Conservation (phyloP, 345 rosid genomes). For the Populus nigra region DNA sequence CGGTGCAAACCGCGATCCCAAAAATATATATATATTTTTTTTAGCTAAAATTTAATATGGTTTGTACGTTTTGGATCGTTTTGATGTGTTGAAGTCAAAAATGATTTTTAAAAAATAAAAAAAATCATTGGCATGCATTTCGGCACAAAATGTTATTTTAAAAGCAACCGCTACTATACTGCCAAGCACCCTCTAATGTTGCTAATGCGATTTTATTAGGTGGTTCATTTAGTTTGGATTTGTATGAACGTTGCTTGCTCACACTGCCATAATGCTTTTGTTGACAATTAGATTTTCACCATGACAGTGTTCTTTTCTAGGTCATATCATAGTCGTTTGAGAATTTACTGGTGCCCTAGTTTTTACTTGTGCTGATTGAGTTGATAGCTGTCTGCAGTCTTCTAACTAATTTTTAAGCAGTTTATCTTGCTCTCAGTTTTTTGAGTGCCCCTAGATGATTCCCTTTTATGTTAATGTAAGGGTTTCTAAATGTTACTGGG, state of each 20-base stretch:
- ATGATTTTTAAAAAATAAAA: too few relatives aligned
- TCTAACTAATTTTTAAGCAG: neutral
- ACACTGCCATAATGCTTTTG: neutral
- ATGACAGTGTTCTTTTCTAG: neutral
- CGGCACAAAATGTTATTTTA: too few relatives aligned
- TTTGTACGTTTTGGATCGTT: too few relatives aligned
- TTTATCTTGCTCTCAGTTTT: neutral
- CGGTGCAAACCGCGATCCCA: too few relatives aligned
- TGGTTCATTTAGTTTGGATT: neutral
- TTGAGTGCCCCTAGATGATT: neutral
- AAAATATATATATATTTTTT: too few relatives aligned
- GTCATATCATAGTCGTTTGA: neutral
- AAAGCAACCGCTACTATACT: too few relatives aligned
- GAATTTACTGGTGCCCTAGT: neutral
- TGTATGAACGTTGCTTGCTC: neutral
- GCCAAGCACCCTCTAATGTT: too few relatives aligned
- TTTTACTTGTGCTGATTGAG: neutral
- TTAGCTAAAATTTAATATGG: too few relatives aligned
- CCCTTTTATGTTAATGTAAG: neutral
- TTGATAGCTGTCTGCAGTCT: neutral
- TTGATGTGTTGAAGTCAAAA: too few relatives aligned
- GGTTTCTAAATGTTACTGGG: neutral
- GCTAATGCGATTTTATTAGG: neutral
- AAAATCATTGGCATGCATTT: too few relatives aligned
- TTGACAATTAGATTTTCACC: neutral